A percentile compares a stretch with the other conserved stretches of the same genome.
phyloP scores from a whole-genome alignment of 1,139 yeast genomes.

The Candida pseudocylindracea region DNA sequence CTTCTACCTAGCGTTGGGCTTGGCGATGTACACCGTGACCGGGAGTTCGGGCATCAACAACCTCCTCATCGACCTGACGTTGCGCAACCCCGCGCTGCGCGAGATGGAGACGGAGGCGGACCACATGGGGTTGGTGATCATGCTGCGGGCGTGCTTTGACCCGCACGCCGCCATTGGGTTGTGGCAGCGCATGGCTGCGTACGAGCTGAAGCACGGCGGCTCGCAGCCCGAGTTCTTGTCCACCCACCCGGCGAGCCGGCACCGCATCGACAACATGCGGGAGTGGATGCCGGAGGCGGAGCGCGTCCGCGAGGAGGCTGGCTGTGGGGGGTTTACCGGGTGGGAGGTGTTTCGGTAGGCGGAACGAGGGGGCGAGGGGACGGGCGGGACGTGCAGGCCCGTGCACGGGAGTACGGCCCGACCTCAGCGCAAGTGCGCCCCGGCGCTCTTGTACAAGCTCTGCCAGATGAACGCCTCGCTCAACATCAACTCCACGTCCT shows the following conservation, averaged over 20 bases:
- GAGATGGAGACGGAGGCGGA: slow-evolving; percentile 95
- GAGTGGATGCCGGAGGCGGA: slow-evolving; percentile 40
- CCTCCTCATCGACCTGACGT: slow-evolving; percentile 30
- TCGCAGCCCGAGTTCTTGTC: slow-evolving; percentile 37
- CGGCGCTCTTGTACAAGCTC: slow-evolving; percentile 69
- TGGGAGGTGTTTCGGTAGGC: no score
- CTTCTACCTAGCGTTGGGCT: slow-evolving; percentile 6
- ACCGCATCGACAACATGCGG: slow-evolving; percentile 45
- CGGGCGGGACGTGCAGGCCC: no score
- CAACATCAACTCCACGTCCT: slow-evolving; percentile 73
- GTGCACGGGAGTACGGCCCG: no score
- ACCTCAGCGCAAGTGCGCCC: slow-evolving; percentile 40
- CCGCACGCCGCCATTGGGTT: slow-evolving; percentile 50
- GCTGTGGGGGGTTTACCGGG: no score
- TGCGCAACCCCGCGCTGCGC: slow-evolving; percentile 70
- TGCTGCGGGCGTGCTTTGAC: slow-evolving; percentile 77
- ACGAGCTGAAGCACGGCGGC: slow-evolving; percentile 16
- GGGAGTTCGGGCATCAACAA: slow-evolving; percentile 15
- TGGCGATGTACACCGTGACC: slow-evolving; percentile 9
- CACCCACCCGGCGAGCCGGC: slow-evolving; percentile 76
- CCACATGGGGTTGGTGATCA: slow-evolving; percentile 73
- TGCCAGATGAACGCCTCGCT: slow-evolving; percentile 98
- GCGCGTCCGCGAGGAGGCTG: no score
- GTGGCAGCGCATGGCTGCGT: slow-evolving; percentile 65
- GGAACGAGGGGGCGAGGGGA: no score